Base-by-base conservation (phyloP, 345 rosid species). In the Hirschfeldia incana region DNA sequence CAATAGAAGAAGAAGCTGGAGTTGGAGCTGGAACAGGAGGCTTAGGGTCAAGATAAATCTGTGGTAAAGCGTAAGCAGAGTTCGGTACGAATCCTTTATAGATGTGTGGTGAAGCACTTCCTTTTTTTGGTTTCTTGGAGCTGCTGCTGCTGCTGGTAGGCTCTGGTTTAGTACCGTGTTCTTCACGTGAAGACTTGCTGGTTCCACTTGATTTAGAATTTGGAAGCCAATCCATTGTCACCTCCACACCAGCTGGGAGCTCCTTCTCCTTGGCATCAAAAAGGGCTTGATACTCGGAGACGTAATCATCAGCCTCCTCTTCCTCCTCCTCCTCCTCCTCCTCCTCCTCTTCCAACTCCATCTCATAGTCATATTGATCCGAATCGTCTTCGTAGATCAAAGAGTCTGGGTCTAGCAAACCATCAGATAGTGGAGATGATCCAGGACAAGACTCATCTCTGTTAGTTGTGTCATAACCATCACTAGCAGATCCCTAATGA, bases 211-310 rank as follows among this genome's bases (percentile, higher is more conserved):
- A 72, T 29, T 75, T 33, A 44, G 84, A 82, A 82, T 81, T 73
- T 1, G 85, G 67, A 69, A 89, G 84, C 89, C 87, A 86, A 55
- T 97, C 93, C 74, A 94, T 81, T 3, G 91, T 36, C 26, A 86
- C 89, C 85, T 94, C 98, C 78, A 94, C 97, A 39, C 88, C 94
- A 77, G 97, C 70, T 71, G 97, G 95, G 58, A 91, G 59, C 83
- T 90, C 86, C 75, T 84, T 61, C 84, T 90, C 86, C 75, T 84
- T 85, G 42, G 72, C 68, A 83, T 94, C 95, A 32, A 91, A 90
- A 78, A 88, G 86, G 21, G 87, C 87, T 88, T 92, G 97, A 75
- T 91, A 84, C 69, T 66, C 37, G 68, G 78, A 85, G 16, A 60
- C 65, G 76, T 85, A 90, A 3, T 82, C 80, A 64, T 88, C 90